A percentile compares a stretch with the other conserved stretches of the same genome.
These are phyloP conservation scores for Tilletia setariae DNA, from an alignment of 1,284 basidiomycete genomes.

Conservation along the genomic window DNA sequence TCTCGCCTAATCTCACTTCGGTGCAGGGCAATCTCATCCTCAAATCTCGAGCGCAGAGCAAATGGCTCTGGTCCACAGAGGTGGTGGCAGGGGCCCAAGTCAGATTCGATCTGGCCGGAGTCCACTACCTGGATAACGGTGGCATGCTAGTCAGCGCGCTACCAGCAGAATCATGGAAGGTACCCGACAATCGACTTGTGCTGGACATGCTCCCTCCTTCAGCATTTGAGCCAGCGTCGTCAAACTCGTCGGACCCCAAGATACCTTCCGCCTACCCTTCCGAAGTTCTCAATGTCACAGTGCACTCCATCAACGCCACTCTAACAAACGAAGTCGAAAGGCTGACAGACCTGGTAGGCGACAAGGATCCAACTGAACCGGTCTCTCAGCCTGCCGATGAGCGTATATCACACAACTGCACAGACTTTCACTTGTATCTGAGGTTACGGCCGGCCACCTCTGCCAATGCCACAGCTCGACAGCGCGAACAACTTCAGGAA, in stretches of 20 bases:
- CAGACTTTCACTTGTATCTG: constrained; percentile 10
- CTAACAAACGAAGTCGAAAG: neutral
- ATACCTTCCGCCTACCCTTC: neutral
- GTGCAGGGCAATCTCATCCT: constrained; percentile 2
- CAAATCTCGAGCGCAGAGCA: neutral
- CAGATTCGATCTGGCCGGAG: neutral
- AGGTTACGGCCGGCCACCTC: neutral
- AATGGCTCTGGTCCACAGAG: constrained; percentile 4
- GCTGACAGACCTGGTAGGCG: constrained; percentile 2
- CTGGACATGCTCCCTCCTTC: constrained; percentile 2
- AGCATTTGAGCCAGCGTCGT: neutral
- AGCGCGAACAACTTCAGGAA: neutral
- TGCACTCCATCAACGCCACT: neutral
- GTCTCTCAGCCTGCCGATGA: neutral
- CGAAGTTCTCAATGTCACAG: neutral
- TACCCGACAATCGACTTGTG: neutral
- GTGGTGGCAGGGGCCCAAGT: neutral
- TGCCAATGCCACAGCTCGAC: neutral
- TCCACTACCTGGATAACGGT: neutral
- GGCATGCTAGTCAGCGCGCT: neutral
- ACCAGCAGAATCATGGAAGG: neutral
- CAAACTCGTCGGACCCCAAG: no score
- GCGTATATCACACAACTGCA: constrained; percentile 6
- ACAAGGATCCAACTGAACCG: constrained; percentile 4
- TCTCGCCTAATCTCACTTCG: neutral